phyloP scores from a whole-genome alignment of 1,139 yeast species.

The Hansenula sp. region DNA sequence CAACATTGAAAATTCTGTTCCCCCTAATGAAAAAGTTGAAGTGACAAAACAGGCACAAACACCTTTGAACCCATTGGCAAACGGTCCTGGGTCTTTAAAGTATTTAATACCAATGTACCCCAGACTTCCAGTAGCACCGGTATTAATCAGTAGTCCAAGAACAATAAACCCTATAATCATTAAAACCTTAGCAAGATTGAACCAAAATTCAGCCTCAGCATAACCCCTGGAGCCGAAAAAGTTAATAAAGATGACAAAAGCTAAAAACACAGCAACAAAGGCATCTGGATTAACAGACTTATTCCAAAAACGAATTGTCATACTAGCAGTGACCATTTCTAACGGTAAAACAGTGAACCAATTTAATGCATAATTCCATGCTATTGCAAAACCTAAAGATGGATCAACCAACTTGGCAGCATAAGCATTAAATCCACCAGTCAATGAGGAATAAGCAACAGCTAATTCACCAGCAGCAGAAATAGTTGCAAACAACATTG shows the following conservation, averaged over 20 bases:
- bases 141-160: conserved; percentile 49
- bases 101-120: conserved; percentile 50
- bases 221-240: conserved; percentile 63
- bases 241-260: conserved; percentile 44
- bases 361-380: conserved; percentile 73
- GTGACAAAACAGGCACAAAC: conserved; percentile 75
- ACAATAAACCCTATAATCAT: conserved; percentile 59
- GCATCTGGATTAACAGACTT: conserved; percentile 48
- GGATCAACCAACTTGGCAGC: conserved; percentile 64
- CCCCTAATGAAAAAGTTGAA: conserved; percentile 82
- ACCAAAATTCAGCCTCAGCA: conserved; percentile 63
- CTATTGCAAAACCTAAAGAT: conserved; percentile 70
- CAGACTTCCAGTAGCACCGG: conserved; percentile 55
- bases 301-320: conserved; percentile 62
- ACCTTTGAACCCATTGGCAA: conserved; percentile 69
- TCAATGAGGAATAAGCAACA: conserved; percentile 59
- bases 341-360: conserved; percentile 73
- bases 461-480: conserved; percentile 73
- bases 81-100: conserved; percentile 54
- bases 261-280: conserved; percentile 53
- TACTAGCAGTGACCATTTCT: conserved; percentile 70
- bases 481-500: conserved; percentile 58
- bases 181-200: conserved; percentile 50
- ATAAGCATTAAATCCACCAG: conserved; percentile 71
- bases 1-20: conserved; percentile 75